phyloP scores from a whole-genome alignment of 2,329 filamentous ascomycete species.

The Delphinella strobiligena region DNA sequence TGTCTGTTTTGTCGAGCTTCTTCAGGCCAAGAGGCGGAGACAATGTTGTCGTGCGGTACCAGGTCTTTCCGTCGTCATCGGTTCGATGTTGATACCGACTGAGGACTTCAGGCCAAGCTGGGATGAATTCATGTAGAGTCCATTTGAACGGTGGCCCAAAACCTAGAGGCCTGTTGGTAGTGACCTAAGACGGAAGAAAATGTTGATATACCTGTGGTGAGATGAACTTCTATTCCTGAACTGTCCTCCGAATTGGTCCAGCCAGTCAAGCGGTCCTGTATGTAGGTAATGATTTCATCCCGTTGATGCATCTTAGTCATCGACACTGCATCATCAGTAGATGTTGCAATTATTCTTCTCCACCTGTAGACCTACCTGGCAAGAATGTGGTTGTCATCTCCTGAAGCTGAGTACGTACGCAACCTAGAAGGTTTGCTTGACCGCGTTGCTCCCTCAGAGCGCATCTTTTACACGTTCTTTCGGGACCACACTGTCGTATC shows the following conservation, averaged over 20 bases:
- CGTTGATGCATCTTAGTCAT: constrained; percentile 2
- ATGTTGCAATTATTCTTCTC: neutral
- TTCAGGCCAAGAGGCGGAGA: constrained; percentile 36
- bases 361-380: constrained; percentile 14
- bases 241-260: constrained; percentile 23
- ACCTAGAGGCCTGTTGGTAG: constrained; percentile 15
- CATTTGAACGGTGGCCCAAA: constrained; percentile 31
- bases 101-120: constrained; percentile 27
- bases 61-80: constrained; percentile 10
- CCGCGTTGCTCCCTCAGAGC: constrained; percentile 23
- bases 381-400: constrained; percentile 33
- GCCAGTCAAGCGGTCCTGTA: constrained; percentile 28
- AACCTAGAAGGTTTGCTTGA: constrained; percentile 29
- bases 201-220: constrained; percentile 19
- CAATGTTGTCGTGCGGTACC: constrained; percentile 21
- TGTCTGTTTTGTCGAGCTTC: constrained; percentile 31
- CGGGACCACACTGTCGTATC: constrained; percentile 16
- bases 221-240: constrained; percentile 25
- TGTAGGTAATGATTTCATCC: constrained; percentile 19
- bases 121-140: constrained; percentile 35
- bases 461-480: constrained; percentile 18
- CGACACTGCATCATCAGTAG: constrained; percentile 4
- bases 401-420: constrained; percentile 33
- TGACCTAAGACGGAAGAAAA: neutral
- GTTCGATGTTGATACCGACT: constrained; percentile 29